phyloP scores from a whole-genome alignment of 2,329 filamentous ascomycete species.

The Monosporascus sp. region DNA sequence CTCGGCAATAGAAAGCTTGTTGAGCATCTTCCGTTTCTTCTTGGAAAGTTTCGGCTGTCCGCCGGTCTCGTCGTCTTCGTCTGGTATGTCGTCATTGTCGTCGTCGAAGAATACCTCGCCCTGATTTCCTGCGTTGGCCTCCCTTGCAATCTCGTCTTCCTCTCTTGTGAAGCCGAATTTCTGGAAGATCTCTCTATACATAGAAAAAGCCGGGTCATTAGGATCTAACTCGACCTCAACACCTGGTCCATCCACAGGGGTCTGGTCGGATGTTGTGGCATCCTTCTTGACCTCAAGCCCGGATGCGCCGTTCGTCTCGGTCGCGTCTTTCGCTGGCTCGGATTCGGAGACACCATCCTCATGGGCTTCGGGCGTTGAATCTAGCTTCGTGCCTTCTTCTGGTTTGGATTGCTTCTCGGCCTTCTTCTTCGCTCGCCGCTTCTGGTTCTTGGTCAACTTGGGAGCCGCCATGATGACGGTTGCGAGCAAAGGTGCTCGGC shows the following conservation, averaged over 20 bases:
- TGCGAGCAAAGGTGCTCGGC: slow-evolving; percentile 2
- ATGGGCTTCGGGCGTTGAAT: slow-evolving; percentile 30
- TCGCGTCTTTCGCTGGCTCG: slow-evolving; percentile 18
- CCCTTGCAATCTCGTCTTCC: slow-evolving; percentile 58
- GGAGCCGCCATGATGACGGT: slow-evolving; percentile 50
- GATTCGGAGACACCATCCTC: slow-evolving; percentile 18
- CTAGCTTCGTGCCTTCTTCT: slow-evolving; percentile 37
- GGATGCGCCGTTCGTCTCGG: slow-evolving; percentile 18
- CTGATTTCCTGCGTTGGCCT: slow-evolving; percentile 66
- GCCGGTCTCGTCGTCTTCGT: slow-evolving; percentile 69
- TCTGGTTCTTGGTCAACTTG: slow-evolving; percentile 91
- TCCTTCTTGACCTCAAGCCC: slow-evolving; percentile 41
- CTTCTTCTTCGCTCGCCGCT: slow-evolving; percentile 91
- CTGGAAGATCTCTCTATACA: slow-evolving; percentile 77
- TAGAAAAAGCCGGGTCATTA: slow-evolving; percentile 72
- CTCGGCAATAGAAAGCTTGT: slow-evolving; percentile 90
- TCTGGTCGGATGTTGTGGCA: slow-evolving; percentile 27
- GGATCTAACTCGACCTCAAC: slow-evolving; percentile 47
- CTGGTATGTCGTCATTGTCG: slow-evolving; percentile 80
- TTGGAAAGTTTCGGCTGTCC: slow-evolving; percentile 73
- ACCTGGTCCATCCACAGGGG: slow-evolving; percentile 40
- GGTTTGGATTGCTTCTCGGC: slow-evolving; percentile 68
- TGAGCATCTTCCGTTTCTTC: slow-evolving; percentile 87
- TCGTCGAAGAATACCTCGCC: slow-evolving; percentile 80
- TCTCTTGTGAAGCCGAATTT: slow-evolving; percentile 66